Conservation (phyloP, 805 yeast genomes). For the Candida maris region DNA sequence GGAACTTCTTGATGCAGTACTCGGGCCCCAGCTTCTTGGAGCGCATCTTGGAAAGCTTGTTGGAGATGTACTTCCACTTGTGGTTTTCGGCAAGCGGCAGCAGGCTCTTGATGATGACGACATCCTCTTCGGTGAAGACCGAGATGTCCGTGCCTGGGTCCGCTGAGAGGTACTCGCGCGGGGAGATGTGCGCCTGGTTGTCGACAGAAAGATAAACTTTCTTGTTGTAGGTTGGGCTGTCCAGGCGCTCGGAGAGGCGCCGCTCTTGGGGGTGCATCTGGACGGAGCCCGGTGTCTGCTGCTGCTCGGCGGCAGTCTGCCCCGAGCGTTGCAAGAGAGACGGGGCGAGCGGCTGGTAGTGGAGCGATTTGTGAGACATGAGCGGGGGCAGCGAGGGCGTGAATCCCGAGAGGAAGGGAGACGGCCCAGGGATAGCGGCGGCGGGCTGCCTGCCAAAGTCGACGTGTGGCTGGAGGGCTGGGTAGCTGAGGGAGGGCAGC, state of each 20-base stretch:
- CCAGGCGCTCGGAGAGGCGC: too few species aligned
- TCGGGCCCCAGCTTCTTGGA: slow-evolving; percentile 31
- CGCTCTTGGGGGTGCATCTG: too few species aligned
- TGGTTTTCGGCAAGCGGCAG: slow-evolving; percentile 31
- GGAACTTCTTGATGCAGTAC: slow-evolving; percentile 29
- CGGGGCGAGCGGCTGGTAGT: too few species aligned
- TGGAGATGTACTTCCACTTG: slow-evolving; percentile 33
- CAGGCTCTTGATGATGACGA: slow-evolving; percentile 24
- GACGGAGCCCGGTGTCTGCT: too few species aligned
- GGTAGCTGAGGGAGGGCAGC: not conserved
- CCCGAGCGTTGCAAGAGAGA: too few species aligned
- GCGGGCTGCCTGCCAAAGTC: not conserved
- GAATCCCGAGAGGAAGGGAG: too few species aligned
- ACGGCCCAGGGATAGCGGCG: too few species aligned
- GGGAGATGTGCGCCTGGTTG: slow-evolving; percentile 15
- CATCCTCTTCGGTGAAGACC: slow-evolving; percentile 30
- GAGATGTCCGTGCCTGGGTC: slow-evolving; percentile 23
- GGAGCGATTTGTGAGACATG: too few species aligned
- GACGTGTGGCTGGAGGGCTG: not conserved
- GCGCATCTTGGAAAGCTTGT: slow-evolving; percentile 27
- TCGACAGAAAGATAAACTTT: slow-evolving; percentile 12
- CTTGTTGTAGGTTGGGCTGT: not conserved
- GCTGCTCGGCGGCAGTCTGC: not conserved
- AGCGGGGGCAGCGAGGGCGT: too few species aligned
- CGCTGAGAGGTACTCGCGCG: slow-evolving; percentile 22